These are phyloP conservation scores for Kockovaella imperatae DNA, from an alignment of 768 basidiomycete genomes.

Conservation along the genomic window DNA sequence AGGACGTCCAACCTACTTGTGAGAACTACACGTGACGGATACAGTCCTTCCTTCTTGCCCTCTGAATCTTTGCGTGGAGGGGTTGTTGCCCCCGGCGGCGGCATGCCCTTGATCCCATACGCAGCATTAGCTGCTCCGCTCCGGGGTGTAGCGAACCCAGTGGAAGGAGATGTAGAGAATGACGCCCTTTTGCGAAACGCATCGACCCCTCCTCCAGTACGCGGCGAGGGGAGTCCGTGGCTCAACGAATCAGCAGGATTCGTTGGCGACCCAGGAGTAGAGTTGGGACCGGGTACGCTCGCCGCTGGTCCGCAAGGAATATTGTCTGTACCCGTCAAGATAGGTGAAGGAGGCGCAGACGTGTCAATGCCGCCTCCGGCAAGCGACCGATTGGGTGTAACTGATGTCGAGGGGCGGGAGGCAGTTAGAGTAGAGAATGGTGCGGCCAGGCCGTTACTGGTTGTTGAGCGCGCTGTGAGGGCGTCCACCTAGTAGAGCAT, in stretches of 20 bases:
- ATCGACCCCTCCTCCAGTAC: constrained; percentile 21
- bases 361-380: constrained; percentile 2
- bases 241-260: neutral
- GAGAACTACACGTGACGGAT: constrained; percentile 72
- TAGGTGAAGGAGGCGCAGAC: constrained; percentile 10
- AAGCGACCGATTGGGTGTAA: too few species aligned
- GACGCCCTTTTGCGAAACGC: constrained; percentile 11
- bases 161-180: neutral
- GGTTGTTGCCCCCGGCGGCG: constrained; percentile 15
- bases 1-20: constrained; percentile 57
- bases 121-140: constrained; percentile 15
- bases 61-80: constrained; percentile 7
- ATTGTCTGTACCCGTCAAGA: constrained; percentile 9
- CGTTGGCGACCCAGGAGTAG: neutral
- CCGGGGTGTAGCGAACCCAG: too few species aligned
- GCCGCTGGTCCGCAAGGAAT: constrained; percentile 16
- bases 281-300: too few species aligned
- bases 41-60: constrained; percentile 47
- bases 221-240: constrained; percentile 4
- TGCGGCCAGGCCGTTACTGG: constrained; percentile 7
- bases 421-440: constrained; percentile 3
- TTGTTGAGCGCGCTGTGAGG: constrained; percentile 8
- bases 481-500: constrained; percentile 9
- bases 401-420: constrained; percentile 6
- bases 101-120: too few species aligned